Percentiles rank a stretch among this genome's conserved stretches.
Conservation (phyloP, 2,329 filamentous ascomycete species). For the Claviceps digitariae region DNA sequence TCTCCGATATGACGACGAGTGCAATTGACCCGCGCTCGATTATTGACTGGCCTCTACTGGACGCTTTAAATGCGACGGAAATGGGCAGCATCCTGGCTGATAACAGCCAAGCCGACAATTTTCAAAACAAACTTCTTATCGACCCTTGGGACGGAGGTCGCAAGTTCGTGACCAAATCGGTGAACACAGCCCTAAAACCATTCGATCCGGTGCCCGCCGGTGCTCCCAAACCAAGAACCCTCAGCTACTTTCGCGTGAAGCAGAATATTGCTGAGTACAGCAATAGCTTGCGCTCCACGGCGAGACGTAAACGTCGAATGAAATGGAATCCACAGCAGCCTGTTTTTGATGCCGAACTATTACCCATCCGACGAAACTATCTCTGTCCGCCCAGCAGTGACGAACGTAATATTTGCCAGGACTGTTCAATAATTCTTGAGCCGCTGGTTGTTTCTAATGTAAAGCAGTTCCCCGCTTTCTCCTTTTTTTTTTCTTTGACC, state of each 20-base stretch:
- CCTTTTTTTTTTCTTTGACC: too few species aligned
- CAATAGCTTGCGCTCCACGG: constrained; percentile 56
- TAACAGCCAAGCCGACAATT: constrained; percentile 12
- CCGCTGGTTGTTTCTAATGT: constrained; percentile 65
- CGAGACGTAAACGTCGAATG: constrained; percentile 35
- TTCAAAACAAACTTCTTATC: constrained; percentile 37
- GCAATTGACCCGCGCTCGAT: neutral
- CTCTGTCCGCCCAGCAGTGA: constrained; percentile 52
- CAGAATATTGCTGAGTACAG: constrained; percentile 72
- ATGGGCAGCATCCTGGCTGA: constrained; percentile 9
- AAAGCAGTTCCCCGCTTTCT: constrained; percentile 19
- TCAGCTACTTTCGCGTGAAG: constrained; percentile 25
- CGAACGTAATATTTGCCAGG: constrained; percentile 28
- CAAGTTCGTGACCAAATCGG: constrained; percentile 41
- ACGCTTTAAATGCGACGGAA: constrained; percentile 17
- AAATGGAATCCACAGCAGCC: constrained; percentile 57
- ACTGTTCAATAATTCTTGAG: constrained; percentile 61
- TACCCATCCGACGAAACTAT: constrained; percentile 70
- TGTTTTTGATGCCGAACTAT: constrained; percentile 61
- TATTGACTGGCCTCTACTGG: constrained; percentile 51
- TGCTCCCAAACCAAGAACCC: constrained; percentile 33
- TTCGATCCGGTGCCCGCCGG: constrained; percentile 49
- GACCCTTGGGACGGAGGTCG: constrained; percentile 51
- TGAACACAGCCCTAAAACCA: constrained; percentile 45
- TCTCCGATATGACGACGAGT: neutral